Base-by-base conservation (phyloP, 1,139 yeast genomes). In the Magnusiomyces sp. region DNA sequence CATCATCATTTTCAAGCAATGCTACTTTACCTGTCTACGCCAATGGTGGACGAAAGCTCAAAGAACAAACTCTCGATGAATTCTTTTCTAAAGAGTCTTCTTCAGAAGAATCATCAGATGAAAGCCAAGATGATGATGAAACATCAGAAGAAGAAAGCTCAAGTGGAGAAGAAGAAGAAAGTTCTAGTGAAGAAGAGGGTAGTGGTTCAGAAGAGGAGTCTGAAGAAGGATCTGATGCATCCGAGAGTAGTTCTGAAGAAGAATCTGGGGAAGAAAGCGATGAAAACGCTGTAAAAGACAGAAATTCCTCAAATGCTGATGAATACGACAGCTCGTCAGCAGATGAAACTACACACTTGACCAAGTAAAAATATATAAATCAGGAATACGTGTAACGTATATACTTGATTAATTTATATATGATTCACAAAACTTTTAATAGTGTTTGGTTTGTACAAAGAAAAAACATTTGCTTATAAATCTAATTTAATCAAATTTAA, bases 21-120 rank as follows among this genome's bases (percentile, higher is more conserved):
- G 11, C 31, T 31, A 40, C 43, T 11, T 43, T 46, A 2, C 45
- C 49, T 29, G 38, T 44, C 39, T 38, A 43, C 14, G 49, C 55
- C 1, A 55, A 53, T 34, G 58, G 58, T 1, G 49, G 42, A 37
- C 47, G 51, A 23, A 77, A 65, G 58, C 74, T 81, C 60, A 77
- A 76, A 56, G 69, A 84, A 46, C 95, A 84, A 65, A 86, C 88
- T 53, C 69, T 89, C 56, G 96, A 89, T 60, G 96, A 89, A 54
- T 88, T 88, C 63, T 83, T 89, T 60, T 86, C 84, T 17, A 64
- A 57, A 0, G 58, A 57, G 33, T 55, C 52, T 2, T 60, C 56
- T 29, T 52, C 51, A 1, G 64, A 59, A 11, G 60, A 60, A 20
- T 59, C 50, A 4, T 60, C 52, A 6, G 56, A 50, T 7, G 57